phyloP scores from a whole-genome alignment of 805 yeast species.

The Yarrowia sp. region DNA sequence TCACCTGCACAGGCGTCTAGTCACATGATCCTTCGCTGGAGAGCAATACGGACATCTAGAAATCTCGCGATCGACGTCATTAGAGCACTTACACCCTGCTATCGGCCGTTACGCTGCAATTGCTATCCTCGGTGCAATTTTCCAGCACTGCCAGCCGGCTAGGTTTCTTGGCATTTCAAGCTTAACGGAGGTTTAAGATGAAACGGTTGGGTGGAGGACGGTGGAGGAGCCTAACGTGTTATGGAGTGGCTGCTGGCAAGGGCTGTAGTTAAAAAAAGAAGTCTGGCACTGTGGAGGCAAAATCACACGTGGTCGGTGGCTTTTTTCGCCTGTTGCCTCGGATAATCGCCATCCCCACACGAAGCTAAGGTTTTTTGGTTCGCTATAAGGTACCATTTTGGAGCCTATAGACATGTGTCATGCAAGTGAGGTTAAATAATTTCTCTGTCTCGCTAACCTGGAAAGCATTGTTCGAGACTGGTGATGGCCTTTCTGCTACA shows the following conservation, averaged over 20 bases:
- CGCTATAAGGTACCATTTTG: slow-evolving; percentile 2
- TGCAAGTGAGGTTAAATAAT: not conserved
- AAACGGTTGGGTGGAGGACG: not conserved
- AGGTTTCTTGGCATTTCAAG: slow-evolving; percentile 1
- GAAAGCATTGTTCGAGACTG: not conserved
- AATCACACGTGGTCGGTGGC: too few species aligned
- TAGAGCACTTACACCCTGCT: too few species aligned
- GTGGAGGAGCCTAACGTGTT: too few species aligned
- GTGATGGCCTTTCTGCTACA: too few species aligned
- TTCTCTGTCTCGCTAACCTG: not conserved
- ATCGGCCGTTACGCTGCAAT: too few species aligned
- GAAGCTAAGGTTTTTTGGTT: not conserved
- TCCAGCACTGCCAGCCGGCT: not conserved
- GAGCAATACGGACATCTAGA: too few species aligned
- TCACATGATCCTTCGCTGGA: not conserved
- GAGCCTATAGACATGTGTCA: not conserved
- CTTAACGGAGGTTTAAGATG: slow-evolving; percentile 8
- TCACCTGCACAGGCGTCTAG: not conserved
- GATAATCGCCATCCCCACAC: not conserved
- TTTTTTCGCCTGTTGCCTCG: too few species aligned
- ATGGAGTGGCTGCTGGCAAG: too few species aligned
- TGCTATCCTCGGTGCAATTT: not conserved
- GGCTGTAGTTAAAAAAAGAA: too few species aligned
- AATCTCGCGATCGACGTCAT: too few species aligned
- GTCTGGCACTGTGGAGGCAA: too few species aligned